phyloP scores from a whole-genome alignment of 2,329 filamentous ascomycete species.

The Lojkania enalia region DNA sequence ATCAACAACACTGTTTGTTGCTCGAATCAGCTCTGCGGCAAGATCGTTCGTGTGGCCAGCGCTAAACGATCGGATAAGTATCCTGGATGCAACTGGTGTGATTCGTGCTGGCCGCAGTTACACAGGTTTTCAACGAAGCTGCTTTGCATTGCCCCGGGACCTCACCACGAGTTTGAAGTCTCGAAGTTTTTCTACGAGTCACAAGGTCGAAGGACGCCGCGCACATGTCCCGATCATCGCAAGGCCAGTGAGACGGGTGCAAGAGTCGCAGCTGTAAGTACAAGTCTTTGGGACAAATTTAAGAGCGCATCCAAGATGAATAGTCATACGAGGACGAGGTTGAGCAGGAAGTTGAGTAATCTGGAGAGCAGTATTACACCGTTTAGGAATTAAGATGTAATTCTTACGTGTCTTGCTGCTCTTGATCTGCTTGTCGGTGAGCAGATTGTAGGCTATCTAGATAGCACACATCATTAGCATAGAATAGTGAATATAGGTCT shows the following conservation, averaged over 20 bases:
- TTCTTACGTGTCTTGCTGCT: too few relatives aligned
- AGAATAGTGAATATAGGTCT: too few relatives aligned
- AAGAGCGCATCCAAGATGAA: not conserved
- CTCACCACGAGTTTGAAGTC: not conserved
- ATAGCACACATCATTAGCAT: too few relatives aligned
- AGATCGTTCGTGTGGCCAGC: conserved; percentile 29
- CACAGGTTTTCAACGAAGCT: not conserved
- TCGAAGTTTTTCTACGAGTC: not conserved
- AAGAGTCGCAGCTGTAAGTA: not conserved
- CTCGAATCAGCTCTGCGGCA: conserved; percentile 47
- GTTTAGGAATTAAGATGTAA: too few relatives aligned
- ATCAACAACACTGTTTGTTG: conserved; percentile 40
- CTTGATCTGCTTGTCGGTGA: too few relatives aligned
- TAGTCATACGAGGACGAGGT: not conserved
- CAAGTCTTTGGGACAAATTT: not conserved
- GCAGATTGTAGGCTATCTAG: too few relatives aligned
- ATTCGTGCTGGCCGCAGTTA: not conserved
- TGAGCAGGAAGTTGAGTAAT: not conserved
- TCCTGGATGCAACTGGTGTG: not conserved
- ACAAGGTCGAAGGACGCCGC: not conserved
- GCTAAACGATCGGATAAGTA: not conserved
- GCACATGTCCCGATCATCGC: not conserved
- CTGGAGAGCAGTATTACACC: too few relatives aligned
- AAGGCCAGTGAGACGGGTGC: not conserved
- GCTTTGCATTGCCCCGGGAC: not conserved